phyloP scores from a whole-genome alignment of 1,284 basidiomycete species.

The Rhodotorula sp. region DNA sequence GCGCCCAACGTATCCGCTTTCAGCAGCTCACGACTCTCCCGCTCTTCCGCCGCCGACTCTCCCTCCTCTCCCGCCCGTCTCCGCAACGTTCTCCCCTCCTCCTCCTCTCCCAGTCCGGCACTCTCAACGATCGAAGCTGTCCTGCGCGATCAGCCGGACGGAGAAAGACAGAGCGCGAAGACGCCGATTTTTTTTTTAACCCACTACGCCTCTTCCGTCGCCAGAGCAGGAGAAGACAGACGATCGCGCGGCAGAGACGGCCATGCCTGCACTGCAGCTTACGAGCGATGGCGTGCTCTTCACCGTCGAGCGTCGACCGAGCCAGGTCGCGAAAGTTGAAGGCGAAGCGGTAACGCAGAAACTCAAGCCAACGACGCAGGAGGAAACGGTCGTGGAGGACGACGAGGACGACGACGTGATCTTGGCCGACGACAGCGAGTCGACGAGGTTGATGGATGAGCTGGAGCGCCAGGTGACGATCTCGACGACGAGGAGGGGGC shows the following conservation, averaged over 20 bases:
- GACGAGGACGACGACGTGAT: not conserved
- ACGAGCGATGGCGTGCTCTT: not conserved
- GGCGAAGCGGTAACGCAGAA: not conserved
- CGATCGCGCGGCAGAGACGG: not conserved
- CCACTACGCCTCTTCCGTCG: not conserved
- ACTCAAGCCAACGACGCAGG: not conserved
- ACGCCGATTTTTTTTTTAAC: not conserved
- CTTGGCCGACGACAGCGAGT: constrained; percentile 7
- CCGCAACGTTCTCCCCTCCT: not conserved
- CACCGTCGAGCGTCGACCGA: no score
- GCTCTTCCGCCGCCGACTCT: not conserved
- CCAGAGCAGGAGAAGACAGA: not conserved
- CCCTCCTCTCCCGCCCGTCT: not conserved
- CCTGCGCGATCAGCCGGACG: no score
- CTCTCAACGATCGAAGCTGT: not conserved
- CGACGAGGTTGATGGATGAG: constrained; percentile 24
- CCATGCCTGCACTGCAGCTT: not conserved
- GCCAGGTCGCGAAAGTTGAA: not conserved
- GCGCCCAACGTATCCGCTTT: not conserved
- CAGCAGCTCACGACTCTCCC: not conserved
- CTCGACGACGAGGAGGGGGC: constrained; percentile 15
- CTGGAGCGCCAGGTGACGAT: constrained; percentile 23
- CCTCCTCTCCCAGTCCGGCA: not conserved
- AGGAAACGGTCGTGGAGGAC: not conserved
- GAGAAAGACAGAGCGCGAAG: not conserved